Evolutionary conservation across 140 eudicot genomes (phyloP).

Genomic region (Anethum foeniculum): DNA sequence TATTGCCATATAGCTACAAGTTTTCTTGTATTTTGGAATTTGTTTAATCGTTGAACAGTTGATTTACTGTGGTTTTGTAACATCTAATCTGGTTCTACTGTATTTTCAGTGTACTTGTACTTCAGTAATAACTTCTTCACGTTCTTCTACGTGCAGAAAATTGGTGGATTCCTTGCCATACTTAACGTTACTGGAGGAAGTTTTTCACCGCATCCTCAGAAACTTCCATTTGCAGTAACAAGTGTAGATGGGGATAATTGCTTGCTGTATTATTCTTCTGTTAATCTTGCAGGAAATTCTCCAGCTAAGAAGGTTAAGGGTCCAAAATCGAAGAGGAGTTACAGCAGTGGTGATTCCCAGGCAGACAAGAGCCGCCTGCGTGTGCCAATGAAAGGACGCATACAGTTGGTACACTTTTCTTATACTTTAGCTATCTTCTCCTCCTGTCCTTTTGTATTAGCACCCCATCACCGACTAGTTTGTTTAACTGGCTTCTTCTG

Average conservation of each 20-base stretch:
- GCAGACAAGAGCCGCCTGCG: constrained; percentile 61
- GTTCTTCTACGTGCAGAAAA: constrained; percentile 44
- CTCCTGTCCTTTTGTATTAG: constrained; percentile 1
- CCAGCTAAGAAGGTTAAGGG: constrained; percentile 38
- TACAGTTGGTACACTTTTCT: constrained; percentile 59
- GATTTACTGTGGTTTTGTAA: not conserved
- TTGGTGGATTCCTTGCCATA: constrained; percentile 95
- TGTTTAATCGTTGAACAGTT: not conserved
- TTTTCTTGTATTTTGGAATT: constrained; percentile 1
- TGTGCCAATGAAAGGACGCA: constrained; percentile 86
- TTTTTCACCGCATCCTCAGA: constrained; percentile 87
- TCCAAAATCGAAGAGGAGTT: constrained; percentile 53
- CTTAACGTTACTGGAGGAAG: constrained; percentile 80
- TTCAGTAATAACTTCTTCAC: constrained; percentile 1
- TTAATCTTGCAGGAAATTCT: constrained; percentile 48
- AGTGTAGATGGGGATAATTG: constrained; percentile 86
- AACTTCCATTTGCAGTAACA: constrained; percentile 87
- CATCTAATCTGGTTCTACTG: not conserved
- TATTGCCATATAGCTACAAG: not conserved
- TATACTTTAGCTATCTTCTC: not conserved
- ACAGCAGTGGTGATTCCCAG: constrained; percentile 46
- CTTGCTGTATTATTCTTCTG: constrained; percentile 75
- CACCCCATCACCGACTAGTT: not conserved
- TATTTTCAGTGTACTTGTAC: not conserved
- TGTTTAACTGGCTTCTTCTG: not conserved